A percentile compares a stretch with the other conserved stretches of the same genome.
These are phyloP conservation scores for Leccinum disarticulatum DNA, from an alignment of 768 basidiomycete genomes.

Conservation along the genomic window DNA sequence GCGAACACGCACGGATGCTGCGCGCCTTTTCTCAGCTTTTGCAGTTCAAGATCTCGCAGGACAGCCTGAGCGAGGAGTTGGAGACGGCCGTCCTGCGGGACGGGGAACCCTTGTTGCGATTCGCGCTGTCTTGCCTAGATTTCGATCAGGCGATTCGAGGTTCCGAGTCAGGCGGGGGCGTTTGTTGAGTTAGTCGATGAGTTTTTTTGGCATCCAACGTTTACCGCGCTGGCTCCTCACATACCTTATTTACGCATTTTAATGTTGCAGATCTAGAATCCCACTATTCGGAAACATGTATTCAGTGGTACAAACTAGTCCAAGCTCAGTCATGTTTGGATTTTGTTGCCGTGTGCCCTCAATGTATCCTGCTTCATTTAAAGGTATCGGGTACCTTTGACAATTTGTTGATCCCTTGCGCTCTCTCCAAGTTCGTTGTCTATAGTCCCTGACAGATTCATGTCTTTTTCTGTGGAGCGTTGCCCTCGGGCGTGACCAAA, in stretches of 20 bases:
- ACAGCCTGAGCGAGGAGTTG: constrained; percentile 14
- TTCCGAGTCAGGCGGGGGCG: neutral
- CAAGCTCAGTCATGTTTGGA: constrained; percentile 35
- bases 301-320: constrained; percentile 8
- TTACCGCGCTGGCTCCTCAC: neutral
- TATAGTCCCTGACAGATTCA: constrained; percentile 72
- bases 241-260: neutral
- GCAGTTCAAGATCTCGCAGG: constrained; percentile 9
- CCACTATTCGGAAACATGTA: neutral
- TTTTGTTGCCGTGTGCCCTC: constrained; percentile 59
- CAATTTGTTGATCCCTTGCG: constrained; percentile 72
- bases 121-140: constrained; percentile 23
- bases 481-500: constrained; percentile 80
- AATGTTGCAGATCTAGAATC: neutral
- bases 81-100: constrained; percentile 24
- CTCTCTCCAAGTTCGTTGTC: constrained; percentile 56
- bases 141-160: constrained; percentile 20
- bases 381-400: constrained; percentile 54
- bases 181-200: neutral
- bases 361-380: constrained; percentile 29
- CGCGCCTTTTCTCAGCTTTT: constrained; percentile 20
- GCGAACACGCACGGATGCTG: constrained; percentile 13
- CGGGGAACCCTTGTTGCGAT: constrained; percentile 18
- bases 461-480: constrained; percentile 83
- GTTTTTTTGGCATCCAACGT: constrained; percentile 8